Evolutionary conservation across 768 basidiomycete species (phyloP), one percentile per base, ranked within the genome.

Genomic region (Pisolithus albus): DNA sequence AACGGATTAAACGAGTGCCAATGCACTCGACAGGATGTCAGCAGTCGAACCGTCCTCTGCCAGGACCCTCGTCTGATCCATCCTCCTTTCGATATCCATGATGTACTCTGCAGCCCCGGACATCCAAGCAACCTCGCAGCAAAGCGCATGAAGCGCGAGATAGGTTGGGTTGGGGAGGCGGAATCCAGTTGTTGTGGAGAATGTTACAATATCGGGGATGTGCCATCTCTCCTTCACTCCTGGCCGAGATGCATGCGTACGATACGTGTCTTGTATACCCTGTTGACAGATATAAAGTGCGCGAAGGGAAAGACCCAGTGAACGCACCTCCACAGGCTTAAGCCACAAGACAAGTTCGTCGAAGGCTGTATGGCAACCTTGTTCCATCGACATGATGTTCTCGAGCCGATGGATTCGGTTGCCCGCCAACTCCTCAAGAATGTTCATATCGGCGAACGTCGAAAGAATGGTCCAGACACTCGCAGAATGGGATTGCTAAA

Each of bases 361-460:
- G 18, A 46, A 46, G 5, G 10, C n/a, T 7, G 3, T 26, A 26
- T 46, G 45, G 24, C 26, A 46, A 2, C 8, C 7, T 3, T 4
- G 8, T 1, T 46, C 6, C 51, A 56, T 34, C 16, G 52, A 55
- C 16, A 58, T 7, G n/a, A n/a, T 38, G 49, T 59, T 59, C 21
- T 52, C 41, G n/a, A n/a, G n/a, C n/a, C n/a, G n/a, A n/a, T n/a
- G n/a, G n/a, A n/a, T n/a, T n/a, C n/a, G n/a, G n/a, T 45, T 38
- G 10, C 63, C 67, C 34, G 62, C 56, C 38, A 70, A 54, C 44
- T 68, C 65, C 23, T 56, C 46, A n/a, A 50, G 28, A 15, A 59
- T 24, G 34, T 36, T 30, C 13, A 47, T 26, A 38, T 36, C 16
- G 30, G 54, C 45, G 50, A 61, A 59, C 9, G 41, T 34, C 7